Conservation (phyloP, 192 early-diverging fungal genomes). For the Coemansia erecta region DNA sequence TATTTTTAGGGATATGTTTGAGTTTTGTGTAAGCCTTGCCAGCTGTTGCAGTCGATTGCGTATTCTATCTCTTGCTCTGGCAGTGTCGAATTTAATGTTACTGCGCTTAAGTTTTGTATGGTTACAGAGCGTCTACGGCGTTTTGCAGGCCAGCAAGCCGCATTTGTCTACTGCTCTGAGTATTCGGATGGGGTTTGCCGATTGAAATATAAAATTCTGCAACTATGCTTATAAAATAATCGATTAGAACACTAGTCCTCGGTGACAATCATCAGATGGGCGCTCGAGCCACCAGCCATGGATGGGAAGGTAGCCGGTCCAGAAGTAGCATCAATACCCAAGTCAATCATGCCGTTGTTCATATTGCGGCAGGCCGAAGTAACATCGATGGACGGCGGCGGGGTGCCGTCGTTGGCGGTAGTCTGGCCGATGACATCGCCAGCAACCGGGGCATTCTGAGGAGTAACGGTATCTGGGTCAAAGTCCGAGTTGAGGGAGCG, state of each 20-base stretch:
- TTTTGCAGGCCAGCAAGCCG: conserved; percentile 6
- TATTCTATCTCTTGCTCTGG: too few species aligned
- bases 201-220: not conserved
- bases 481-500: conserved; percentile 8
- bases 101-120: not conserved
- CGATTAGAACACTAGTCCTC: conserved; percentile 2
- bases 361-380: conserved; percentile 22
- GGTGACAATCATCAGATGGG: conserved; percentile 20
- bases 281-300: conserved; percentile 24
- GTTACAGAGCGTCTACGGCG: not conserved
- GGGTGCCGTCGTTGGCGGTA: conserved; percentile 13
- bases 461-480: conserved; percentile 22
- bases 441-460: conserved; percentile 11
- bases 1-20: too few species aligned
- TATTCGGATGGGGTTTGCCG: too few species aligned
- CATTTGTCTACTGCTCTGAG: not conserved
- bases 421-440: conserved; percentile 11
- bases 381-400: conserved; percentile 18
- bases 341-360: conserved; percentile 16
- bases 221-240: not conserved
- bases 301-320: conserved; percentile 21
- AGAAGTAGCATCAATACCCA: conserved; percentile 18
- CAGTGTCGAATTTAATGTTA: conserved; percentile 1
- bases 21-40: too few species aligned
- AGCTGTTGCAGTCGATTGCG: too few species aligned